Evolutionary conservation across 345 rosid species (phyloP), one percentile per base, ranked within the genome.

Genomic region (Xanthoceras sorbifolium): DNA sequence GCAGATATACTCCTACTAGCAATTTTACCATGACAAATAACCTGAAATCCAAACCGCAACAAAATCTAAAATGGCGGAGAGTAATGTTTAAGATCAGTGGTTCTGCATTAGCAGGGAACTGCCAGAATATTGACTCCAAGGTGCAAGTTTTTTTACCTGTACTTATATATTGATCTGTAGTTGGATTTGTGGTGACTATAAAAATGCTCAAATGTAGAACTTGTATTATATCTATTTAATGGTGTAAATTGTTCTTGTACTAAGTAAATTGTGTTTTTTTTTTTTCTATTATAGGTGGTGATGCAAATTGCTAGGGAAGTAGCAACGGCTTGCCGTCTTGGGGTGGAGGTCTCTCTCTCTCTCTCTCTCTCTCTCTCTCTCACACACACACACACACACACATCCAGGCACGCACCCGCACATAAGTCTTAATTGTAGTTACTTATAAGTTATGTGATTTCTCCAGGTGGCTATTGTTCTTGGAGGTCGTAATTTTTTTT

Each of bases 41-140:
- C 72, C 17, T 78, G 29, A 87, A 81, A 80, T 46, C 76, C 32
- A 84, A 80, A 69, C 36, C 79, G 0, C 32, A 65, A 79, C 84
- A 73, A 32, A 76, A 26, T 62, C 71, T 82, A 48, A 87, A 81
- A 72, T 87, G 89, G 89, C 74, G 57, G 60, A 84, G 89, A 77
- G 83, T 87, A 15, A 86, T 87, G 72, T 81, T 87, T 67, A 87
- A 84, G 72, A 87, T 87, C 71, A 87, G 86, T 54, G 87, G 89
- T 69, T 62, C 80, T 78, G 80, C 87, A 9, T 71, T 87, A 80
- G 80, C 86, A 15, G 89, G 83, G 60, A 80, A 79, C 78, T 70
- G 80, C 82, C 83, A 84, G 26, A 82, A 76, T 64, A 81, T 87
- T 48, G 86, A 84, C 38, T 79, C 87, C 28, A 78, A 86, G 89